A percentile compares a stretch with the other conserved stretches of the same genome.
These are phyloP conservation scores for Nothophoma quercina DNA, from an alignment of 2,329 filamentous ascomycete genomes.

Conservation along the genomic window DNA sequence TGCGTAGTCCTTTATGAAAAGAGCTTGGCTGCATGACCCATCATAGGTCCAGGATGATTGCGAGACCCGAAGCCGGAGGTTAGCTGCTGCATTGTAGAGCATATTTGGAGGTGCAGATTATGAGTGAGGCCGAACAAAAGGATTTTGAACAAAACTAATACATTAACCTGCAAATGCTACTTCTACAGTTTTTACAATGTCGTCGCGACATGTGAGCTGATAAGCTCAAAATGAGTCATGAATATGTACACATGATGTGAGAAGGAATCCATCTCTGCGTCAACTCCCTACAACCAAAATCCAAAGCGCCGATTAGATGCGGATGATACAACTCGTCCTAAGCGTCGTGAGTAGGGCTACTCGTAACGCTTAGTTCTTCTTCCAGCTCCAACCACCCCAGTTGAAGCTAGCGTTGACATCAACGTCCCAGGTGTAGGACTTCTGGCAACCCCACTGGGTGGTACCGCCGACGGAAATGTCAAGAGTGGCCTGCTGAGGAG, in stretches of 20 bases:
- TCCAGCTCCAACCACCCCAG: constrained; percentile 23
- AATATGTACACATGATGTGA: constrained; percentile 19
- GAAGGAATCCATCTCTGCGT: background rate
- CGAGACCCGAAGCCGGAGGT: too few species aligned
- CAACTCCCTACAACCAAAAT: constrained; percentile 2
- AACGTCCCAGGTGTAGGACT: constrained; percentile 34
- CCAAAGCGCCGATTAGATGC: constrained; percentile 11
- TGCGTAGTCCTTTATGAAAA: too few species aligned
- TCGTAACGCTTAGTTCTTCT: constrained; percentile 17
- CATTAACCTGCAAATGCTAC: constrained; percentile 7
- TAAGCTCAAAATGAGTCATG: constrained; percentile 16
- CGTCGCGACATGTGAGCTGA: constrained; percentile 16
- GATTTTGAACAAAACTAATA: background rate
- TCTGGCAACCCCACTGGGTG: constrained; percentile 30
- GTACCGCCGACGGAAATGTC: constrained; percentile 25
- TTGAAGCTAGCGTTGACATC: constrained; percentile 33
- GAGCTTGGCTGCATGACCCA: too few species aligned
- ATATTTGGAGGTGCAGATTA: too few species aligned
- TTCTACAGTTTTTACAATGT: constrained; percentile 4
- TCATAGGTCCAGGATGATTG: too few species aligned
- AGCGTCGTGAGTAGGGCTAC: background rate
- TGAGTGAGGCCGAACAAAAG: background rate
- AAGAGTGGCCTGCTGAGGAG: constrained; percentile 24
- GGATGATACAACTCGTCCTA: background rate
- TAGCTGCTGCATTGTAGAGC: too few species aligned